These are phyloP conservation scores for Cyamopsis tetragonoloba DNA, from an alignment of 306 rosid genomes.

Conservation along the genomic window DNA sequence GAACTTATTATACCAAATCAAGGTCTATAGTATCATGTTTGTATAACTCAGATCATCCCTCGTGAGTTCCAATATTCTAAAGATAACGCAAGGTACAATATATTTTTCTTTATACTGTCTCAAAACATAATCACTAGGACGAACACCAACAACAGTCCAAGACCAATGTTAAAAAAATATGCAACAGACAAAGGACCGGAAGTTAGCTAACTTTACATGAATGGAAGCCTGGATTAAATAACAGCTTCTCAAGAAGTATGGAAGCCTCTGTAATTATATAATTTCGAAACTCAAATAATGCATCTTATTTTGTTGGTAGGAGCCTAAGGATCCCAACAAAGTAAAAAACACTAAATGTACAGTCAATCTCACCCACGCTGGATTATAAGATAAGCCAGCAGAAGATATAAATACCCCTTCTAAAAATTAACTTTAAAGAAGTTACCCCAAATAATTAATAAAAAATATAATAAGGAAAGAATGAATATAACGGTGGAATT, in stretches of 20 bases:
- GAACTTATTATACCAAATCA: no score
- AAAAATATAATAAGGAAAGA: constrained; percentile 38
- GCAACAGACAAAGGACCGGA: constrained; percentile 20
- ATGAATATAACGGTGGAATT: constrained; percentile 38
- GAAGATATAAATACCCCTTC: constrained; percentile 41
- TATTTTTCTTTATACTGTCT: not conserved
- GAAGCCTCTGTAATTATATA: constrained; percentile 54
- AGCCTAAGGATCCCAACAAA: constrained; percentile 44
- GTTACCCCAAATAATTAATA: constrained; percentile 56
- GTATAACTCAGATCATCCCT: no score
- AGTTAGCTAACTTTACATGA: constrained; percentile 48
- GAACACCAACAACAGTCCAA: no score
- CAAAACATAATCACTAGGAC: constrained; percentile 11
- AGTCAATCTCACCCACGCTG: constrained; percentile 47
- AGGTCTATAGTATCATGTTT: no score
- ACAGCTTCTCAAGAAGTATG: constrained; percentile 66
- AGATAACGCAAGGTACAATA: not conserved
- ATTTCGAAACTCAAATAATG: constrained; percentile 29
- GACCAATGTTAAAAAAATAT: constrained; percentile 21
- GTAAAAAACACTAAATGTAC: constrained; percentile 61
- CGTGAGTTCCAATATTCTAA: not conserved
- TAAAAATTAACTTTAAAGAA: constrained; percentile 32
- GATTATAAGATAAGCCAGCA: constrained; percentile 39
- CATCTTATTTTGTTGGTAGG: constrained; percentile 47
- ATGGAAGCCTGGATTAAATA: constrained; percentile 44